Evolutionary conservation across 228 moss, liverwort and hornwort species (phyloP), one percentile per base, ranked within the genome.

Genomic region (Sphagnum magellanicum): DNA sequence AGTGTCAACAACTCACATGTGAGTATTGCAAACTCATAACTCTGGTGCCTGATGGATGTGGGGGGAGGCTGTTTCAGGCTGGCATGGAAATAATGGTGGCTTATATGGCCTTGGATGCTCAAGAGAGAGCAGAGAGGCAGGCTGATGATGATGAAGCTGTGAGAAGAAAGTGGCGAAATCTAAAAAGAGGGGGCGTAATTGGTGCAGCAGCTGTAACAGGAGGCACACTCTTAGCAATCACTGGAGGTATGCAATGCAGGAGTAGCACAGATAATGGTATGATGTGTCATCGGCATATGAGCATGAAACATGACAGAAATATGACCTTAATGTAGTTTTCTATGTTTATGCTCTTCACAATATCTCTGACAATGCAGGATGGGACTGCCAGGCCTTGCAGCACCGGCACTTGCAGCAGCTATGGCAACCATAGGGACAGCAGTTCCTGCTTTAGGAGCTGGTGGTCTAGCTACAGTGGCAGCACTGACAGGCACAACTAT

Each of bases 61-160:
- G 48, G 32, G 32, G 32, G 32, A 32, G 32, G 32, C 6, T 65
- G 50, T 4, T 75, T 65, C 76, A 97, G 96, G 93, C 90, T 85
- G 97, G 88, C 60, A 90, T 91, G 85, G 97, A 98, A 81, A 80
- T 87, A 50, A 93, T 98, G 97, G 97, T 98, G 78, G 93, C 97
- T 66, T 98, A 89, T 79, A 87, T 91, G 90, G 97, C 97, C 59
- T 88, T 93, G 90, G 90, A 91, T 61, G 88, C 90, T 14, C 88
- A 90, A 71, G 88, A 87, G 60, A 83, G 64, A 64, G 85, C 87
- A 72, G 75, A 79, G 67, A 73, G 60, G 52, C 74, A 75, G 52
- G 75, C 13, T 49, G 73, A 73, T 48, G 82, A 85, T 8, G 84
- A 83, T 49, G 80, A 73, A 67, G 83, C 63, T 32, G 73, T 77